A percentile compares a stretch with the other conserved stretches of the same genome.
These are phyloP conservation scores for Solanum hybrid DNA, from an alignment of 305 asterid genomes.

Conservation along the genomic window DNA sequence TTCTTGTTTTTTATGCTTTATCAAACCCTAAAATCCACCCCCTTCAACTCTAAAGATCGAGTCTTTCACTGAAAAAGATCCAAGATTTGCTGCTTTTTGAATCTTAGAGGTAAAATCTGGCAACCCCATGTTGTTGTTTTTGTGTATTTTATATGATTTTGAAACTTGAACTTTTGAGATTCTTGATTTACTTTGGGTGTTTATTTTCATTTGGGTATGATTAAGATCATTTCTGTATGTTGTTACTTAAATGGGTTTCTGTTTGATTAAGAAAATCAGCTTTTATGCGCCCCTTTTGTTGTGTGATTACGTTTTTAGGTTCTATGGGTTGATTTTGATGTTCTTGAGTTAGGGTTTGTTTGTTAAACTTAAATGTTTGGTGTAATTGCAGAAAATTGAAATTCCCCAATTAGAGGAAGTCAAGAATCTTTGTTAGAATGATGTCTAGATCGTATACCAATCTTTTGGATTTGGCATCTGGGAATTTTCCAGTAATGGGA, in stretches of 20 bases:
- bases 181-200: not conserved
- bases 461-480: conserved; percentile 91
- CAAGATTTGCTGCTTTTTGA: conserved; percentile 11
- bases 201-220: conserved; percentile 13
- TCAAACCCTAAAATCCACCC: conserved; percentile 26
- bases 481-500: conserved; percentile 78
- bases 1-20: conserved; percentile 4
- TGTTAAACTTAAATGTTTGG: conserved; percentile 7
- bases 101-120: conserved; percentile 28
- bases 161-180: conserved; percentile 6
- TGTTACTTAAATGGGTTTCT: conserved; percentile 18
- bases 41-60: conserved; percentile 15
- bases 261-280: conserved; percentile 22
- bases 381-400: conserved; percentile 31
- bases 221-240: conserved; percentile 16
- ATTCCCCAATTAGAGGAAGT: conserved; percentile 10
- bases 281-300: not conserved
- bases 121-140: conserved; percentile 20
- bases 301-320: not conserved
- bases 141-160: not conserved
- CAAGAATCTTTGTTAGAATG: conserved; percentile 46
- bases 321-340: not conserved
- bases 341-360: not conserved
- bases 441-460: conserved; percentile 96
- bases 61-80: conserved; percentile 6